Conservation (phyloP, 257 asterid species). For the Coffea canephora region DNA sequence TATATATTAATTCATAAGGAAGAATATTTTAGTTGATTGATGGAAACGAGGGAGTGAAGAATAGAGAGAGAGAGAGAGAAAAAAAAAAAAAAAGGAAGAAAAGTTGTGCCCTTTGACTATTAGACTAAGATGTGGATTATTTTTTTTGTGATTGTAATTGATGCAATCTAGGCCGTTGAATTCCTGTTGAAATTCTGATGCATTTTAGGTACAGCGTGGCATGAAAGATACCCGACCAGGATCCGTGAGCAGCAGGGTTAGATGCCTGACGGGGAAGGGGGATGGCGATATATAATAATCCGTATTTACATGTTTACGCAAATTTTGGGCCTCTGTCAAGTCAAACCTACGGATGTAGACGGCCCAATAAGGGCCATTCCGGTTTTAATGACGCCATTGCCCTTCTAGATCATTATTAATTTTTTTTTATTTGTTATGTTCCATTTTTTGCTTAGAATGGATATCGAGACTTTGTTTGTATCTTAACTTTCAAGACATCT, state of each 20-base stretch:
- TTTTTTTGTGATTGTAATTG: background rate
- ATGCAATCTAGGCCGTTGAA: constrained; percentile 18
- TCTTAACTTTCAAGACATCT: background rate
- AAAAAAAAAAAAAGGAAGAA: too few species aligned
- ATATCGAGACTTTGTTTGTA: too few species aligned
- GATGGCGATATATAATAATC: background rate
- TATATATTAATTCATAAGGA: background rate
- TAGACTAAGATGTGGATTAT: background rate
- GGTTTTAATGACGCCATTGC: background rate
- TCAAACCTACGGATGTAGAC: constrained; percentile 9
- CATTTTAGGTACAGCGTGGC: too few species aligned
- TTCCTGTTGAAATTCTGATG: background rate
- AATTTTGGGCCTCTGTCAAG: constrained; percentile 16
- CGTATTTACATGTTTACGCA: background rate
- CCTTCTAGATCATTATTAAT: background rate
- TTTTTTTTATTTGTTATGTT: background rate
- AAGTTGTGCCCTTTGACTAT: constrained; percentile 15
- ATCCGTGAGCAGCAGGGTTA: constrained; percentile 20
- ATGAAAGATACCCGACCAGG: constrained; percentile 27
- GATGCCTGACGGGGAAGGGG: background rate
- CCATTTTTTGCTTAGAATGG: background rate
- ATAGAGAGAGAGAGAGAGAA: background rate
- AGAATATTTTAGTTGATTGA: constrained; percentile 6
- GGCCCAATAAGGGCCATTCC: background rate
- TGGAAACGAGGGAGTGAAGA: background rate